Conservation (phyloP, 2,329 filamentous ascomycete species). For the Cytospora leucostoma region DNA sequence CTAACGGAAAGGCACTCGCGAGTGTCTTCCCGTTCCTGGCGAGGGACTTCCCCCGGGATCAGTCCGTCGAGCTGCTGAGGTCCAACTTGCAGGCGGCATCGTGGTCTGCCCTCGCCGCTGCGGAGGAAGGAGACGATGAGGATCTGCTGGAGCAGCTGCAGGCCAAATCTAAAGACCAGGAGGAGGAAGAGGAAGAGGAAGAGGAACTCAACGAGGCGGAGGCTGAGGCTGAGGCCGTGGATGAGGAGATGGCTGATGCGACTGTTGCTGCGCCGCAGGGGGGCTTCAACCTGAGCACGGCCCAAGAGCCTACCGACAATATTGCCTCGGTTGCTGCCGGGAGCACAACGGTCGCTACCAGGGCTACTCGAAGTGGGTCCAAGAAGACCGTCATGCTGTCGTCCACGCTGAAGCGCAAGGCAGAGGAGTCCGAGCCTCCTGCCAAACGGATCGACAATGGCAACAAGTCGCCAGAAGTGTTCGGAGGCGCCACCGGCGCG, state of each 20-base stretch:
- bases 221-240: conserved; percentile 31
- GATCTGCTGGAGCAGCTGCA: conserved; percentile 34
- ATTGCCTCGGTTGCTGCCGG: conserved; percentile 14
- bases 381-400: conserved; percentile 26
- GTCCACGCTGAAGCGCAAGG: conserved; percentile 45
- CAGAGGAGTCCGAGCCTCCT: conserved; percentile 40
- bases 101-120: conserved; percentile 30
- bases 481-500: conserved; percentile 4
- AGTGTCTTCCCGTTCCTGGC: conserved; percentile 81
- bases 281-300: conserved; percentile 18
- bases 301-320: background rate
- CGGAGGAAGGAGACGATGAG: conserved; percentile 54
- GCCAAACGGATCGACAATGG: conserved; percentile 29
- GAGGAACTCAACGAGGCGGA: background rate
- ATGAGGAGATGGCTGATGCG: conserved; percentile 30
- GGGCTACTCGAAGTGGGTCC: background rate
- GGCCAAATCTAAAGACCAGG: conserved; percentile 39
- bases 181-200: conserved; percentile 34
- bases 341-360: conserved; percentile 7
- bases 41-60: conserved; percentile 62
- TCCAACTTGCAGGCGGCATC: conserved; percentile 54
- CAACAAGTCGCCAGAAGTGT: conserved; percentile 30
- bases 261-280: conserved; percentile 14
- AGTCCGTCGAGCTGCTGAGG: conserved; percentile 70
- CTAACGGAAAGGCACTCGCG: conserved; percentile 63